Evolutionary conservation across 108 stramenopile species (phyloP).

Genomic region (Nannochloropsis salina): DNA sequence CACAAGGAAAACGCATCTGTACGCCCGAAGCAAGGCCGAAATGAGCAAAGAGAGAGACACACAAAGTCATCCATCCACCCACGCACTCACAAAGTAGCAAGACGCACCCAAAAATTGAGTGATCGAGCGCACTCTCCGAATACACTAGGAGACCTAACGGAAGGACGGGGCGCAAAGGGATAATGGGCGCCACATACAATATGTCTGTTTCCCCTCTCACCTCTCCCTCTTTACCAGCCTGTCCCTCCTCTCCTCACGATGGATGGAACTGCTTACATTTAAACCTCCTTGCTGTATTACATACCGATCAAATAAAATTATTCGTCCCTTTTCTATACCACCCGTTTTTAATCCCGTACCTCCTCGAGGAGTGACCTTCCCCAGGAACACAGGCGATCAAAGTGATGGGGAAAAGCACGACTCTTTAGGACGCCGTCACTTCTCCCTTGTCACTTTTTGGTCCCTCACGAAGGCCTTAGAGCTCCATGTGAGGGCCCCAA

Average conservation of each 20-base stretch:
- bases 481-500: neutral
- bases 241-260: neutral
- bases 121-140: too few species aligned
- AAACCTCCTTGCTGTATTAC: neutral
- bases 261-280: neutral
- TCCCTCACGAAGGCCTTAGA: neutral
- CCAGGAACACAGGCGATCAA: too few species aligned
- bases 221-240: neutral
- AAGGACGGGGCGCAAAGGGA: too few species aligned
- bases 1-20: too few species aligned
- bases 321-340: too few species aligned
- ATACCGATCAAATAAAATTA: too few species aligned
- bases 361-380: too few species aligned
- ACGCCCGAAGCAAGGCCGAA: neutral
- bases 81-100: slow-evolving; percentile 4
- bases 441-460: neutral
- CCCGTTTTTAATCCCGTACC: too few species aligned
- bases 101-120: neutral
- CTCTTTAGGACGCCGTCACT: neutral
- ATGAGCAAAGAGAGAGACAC: neutral
- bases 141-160: too few species aligned
- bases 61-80: neutral
- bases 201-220: neutral
- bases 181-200: too few species aligned
- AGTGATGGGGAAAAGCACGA: too few species aligned